Percentiles rank a stretch among this genome's conserved stretches.
phyloP scores from a whole-genome alignment of 805 yeast species.

The Metschnikowia similis region DNA sequence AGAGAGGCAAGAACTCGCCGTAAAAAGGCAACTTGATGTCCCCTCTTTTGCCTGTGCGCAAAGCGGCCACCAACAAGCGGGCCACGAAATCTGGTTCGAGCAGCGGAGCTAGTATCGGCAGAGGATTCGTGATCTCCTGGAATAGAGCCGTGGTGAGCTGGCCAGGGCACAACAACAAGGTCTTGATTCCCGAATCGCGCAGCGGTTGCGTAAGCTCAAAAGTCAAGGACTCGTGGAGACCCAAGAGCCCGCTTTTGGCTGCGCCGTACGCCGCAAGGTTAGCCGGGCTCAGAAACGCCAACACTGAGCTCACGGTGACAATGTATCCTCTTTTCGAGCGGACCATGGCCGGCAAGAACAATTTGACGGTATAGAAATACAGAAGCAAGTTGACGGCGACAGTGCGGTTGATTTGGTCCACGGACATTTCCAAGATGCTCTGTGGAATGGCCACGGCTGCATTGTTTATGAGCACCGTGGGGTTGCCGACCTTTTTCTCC shows the following conservation, averaged over 20 bases:
- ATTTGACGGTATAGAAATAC: constrained; percentile 62
- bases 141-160: constrained; percentile 79
- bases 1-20: constrained; percentile 66
- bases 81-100: constrained; percentile 70
- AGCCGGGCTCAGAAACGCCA: constrained; percentile 85
- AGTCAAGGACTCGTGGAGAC: constrained; percentile 76
- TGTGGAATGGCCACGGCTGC: constrained; percentile 74
- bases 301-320: constrained; percentile 76
- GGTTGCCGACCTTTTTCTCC: constrained; percentile 47
- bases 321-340: constrained; percentile 61
- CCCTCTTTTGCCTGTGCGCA: constrained; percentile 60
- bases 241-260: constrained; percentile 80
- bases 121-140: constrained; percentile 68
- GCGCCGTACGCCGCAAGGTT: constrained; percentile 83
- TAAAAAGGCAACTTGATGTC: constrained; percentile 73
- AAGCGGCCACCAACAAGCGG: constrained; percentile 46
- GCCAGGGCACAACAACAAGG: constrained; percentile 82
- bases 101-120: constrained; percentile 74
- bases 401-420: constrained; percentile 57
- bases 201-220: constrained; percentile 60
- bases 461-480: constrained; percentile 73
- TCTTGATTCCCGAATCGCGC: constrained; percentile 52
- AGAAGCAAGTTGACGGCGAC: constrained; percentile 68
- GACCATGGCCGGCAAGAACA: constrained; percentile 73
- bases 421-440: constrained; percentile 48